These are phyloP conservation scores for Debaryomyces tyrocola DNA, from an alignment of 805 yeast species.

Conservation along the genomic window DNA sequence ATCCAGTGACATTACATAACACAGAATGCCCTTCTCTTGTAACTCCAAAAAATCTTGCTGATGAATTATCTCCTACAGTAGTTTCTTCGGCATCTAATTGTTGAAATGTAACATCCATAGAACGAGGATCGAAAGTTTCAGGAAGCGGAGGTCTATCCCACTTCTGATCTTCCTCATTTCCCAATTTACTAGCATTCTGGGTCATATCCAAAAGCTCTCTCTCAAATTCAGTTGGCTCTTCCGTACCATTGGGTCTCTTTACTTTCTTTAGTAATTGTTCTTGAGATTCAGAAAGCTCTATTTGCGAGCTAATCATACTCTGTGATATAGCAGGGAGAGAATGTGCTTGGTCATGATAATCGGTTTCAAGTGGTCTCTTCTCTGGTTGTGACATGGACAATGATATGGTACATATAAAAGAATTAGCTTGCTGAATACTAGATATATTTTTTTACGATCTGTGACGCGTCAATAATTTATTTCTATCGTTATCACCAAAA, in stretches of 20 bases:
- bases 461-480: neutral
- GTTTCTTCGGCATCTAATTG: conserved; percentile 95
- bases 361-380: conserved; percentile 11
- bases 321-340: conserved; percentile 33
- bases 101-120: conserved; percentile 69
- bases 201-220: conserved; percentile 39
- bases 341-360: conserved; percentile 27
- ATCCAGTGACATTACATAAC: conserved; percentile 85
- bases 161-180: conserved; percentile 35
- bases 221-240: conserved; percentile 44
- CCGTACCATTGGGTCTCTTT: conserved; percentile 29
- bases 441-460: neutral
- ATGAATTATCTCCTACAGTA: conserved; percentile 52
- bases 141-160: conserved; percentile 62
- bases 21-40: conserved; percentile 86
- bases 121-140: conserved; percentile 44
- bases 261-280: conserved; percentile 34
- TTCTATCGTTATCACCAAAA: neutral
- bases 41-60: conserved; percentile 88
- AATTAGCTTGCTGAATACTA: neutral
- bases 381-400: conserved; percentile 6
- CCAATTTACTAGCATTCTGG: conserved; percentile 21
- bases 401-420: neutral
- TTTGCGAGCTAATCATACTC: conserved; percentile 14
- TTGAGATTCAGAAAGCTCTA: conserved; percentile 28